A percentile compares a stretch with the other conserved stretches of the same genome.
Conservation (phyloP, 2,329 filamentous ascomycete species). For the Ceratocystis cubensis region DNA sequence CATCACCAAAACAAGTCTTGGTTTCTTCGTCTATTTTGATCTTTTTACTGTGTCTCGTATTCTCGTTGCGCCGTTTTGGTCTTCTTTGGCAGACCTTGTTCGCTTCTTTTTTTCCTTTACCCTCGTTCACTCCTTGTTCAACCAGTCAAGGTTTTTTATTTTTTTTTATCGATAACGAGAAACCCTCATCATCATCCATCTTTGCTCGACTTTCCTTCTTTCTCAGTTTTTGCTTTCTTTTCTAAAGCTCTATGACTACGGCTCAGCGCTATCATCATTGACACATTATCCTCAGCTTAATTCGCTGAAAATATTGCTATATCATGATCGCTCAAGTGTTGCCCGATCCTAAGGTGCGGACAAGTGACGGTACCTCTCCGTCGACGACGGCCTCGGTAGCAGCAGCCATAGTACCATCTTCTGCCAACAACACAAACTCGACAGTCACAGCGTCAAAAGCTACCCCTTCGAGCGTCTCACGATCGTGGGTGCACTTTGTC, state of each 20-base stretch:
- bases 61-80: background rate
- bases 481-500: conserved; percentile 85
- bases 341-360: background rate
- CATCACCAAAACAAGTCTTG: background rate
- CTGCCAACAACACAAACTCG: background rate
- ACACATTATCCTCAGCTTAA: background rate
- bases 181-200: background rate
- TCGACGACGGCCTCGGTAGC: conserved; percentile 32
- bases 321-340: conserved; percentile 1
- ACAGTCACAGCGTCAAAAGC: background rate
- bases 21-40: background rate
- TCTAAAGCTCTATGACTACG: background rate
- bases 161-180: conserved; percentile 4
- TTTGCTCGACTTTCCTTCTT: background rate
- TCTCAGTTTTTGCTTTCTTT: background rate
- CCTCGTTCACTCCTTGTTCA: too few relatives aligned
- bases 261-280: background rate
- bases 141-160: background rate
- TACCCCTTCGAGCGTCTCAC: conserved; percentile 40
- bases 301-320: background rate
- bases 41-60: background rate
- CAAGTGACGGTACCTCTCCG: background rate
- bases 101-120: background rate
- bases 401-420: conserved; percentile 26
- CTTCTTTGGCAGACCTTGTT: background rate